A percentile compares a stretch with the other conserved stretches of the same genome.
Conservation (phyloP, 2,329 filamentous ascomycete species). For the Aspergillus sp. region DNA sequence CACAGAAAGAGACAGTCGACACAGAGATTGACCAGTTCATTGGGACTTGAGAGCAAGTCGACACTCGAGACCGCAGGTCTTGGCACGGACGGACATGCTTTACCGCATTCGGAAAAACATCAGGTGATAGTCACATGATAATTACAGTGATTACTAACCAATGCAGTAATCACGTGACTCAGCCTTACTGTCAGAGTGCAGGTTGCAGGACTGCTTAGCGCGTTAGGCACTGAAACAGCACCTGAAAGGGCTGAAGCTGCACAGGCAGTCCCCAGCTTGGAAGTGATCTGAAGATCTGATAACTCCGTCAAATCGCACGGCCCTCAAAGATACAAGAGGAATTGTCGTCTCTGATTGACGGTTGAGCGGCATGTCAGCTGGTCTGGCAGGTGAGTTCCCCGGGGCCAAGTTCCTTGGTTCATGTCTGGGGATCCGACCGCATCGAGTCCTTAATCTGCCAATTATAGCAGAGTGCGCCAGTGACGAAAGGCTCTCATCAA, state of each 20-base stretch:
- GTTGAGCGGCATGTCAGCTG: background rate
- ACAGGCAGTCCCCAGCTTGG: no score
- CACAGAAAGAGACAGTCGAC: background rate
- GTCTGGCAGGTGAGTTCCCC: background rate
- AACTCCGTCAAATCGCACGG: no score
- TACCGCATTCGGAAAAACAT: background rate
- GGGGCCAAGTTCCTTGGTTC: conserved; percentile 2
- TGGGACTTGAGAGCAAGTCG: background rate
- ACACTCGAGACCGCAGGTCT: background rate
- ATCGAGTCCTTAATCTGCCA: background rate
- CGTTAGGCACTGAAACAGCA: no score
- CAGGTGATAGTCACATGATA: conserved; percentile 7
- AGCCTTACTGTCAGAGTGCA: conserved; percentile 1
- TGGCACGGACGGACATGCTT: background rate
- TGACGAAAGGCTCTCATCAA: background rate
- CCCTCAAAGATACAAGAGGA: no score
- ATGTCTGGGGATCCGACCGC: background rate
- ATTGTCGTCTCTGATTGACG: no score
- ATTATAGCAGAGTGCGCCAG: background rate
- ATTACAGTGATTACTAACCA: background rate
- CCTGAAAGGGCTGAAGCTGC: no score
- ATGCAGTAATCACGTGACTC: background rate
- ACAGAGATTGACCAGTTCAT: background rate
- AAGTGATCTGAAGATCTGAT: no score
- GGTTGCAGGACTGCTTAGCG: background rate